Evolutionary conservation across 805 yeast species (phyloP), one percentile per base, ranked within the genome.

Genomic region (Pichia thaimueangensis): DNA sequence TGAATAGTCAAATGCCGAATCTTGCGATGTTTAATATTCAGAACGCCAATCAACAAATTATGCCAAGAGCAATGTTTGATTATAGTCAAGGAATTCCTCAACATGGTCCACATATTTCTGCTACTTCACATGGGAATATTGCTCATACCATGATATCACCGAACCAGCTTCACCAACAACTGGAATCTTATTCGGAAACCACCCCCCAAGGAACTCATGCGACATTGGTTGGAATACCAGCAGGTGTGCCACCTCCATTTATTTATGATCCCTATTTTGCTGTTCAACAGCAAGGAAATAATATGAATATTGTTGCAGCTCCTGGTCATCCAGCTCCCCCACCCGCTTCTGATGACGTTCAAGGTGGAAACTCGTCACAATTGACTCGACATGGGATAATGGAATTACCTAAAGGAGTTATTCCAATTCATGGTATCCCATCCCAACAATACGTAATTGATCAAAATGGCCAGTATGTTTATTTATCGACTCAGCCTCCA

Each of bases 221-320:
- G 12, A 47, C 53, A n/a, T 36, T 57, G 46, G 56, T 54, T 17
- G 54, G 56, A 19, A 50, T 58, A 20, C 60, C 58, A 8, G 47
- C 54, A 3, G 59, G 62, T 11, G 43, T 59, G 38, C 59, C 62
- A 12, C 53, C 57, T 10, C 60, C 57, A n/a, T 49, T 59, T 53
- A 58, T 57, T 35, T 60, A 60, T 45, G 65, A 60, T 41, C 64
- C 65, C 8, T 60, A 60, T 40, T 56, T 50, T 47, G 59, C 38
- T 15, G 36, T 35, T 24, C 37, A 35, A 15, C 37, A 35, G 15
- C 37, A 35, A 27, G 53, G 24, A 30, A 42, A 6, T 30, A 35
- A 24, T 37, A 37, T 25, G 30, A 33, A 28, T 21, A 2, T 36
- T 27, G 19, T 36, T 12, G 6, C 39, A 27, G 17, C 15, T 25